Percentiles rank a stretch among this genome's conserved stretches.
phyloP scores from a whole-genome alignment of 2,329 filamentous ascomycete genomes.

The Didymellaceae sp. region DNA sequence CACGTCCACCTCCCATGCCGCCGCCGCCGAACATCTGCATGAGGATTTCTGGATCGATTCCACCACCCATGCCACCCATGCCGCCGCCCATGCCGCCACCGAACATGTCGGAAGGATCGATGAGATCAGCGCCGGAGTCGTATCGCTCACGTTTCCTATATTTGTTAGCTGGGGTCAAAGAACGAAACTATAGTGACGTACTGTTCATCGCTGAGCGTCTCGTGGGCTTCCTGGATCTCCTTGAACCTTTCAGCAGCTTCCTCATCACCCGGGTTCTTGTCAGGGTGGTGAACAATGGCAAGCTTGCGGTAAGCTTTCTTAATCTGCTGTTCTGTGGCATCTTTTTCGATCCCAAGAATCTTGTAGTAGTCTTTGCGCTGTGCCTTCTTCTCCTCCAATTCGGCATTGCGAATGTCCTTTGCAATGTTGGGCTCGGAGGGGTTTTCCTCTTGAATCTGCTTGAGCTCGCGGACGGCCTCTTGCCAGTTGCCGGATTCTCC shows the following conservation, averaged over 20 bases:
- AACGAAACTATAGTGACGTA: conserved; percentile 59
- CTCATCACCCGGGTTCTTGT: conserved; percentile 92
- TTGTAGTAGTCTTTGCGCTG: conserved; percentile 99
- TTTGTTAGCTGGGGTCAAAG: conserved; percentile 12
- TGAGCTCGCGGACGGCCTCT: conserved; percentile 86
- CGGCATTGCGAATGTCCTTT: conserved; percentile 86
- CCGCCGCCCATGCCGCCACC: conserved; percentile 66
- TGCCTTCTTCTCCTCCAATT: conserved; percentile 96
- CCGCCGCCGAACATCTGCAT: conserved; percentile 54
- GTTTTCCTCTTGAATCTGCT: conserved; percentile 81
- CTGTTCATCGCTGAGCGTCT: conserved; percentile 92
- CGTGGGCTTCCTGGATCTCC: conserved; percentile 96
- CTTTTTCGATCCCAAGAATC: conserved; percentile 87
- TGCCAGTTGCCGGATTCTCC: conserved; percentile 91
- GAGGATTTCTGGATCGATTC: conserved; percentile 44
- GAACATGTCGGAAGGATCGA: conserved; percentile 88
- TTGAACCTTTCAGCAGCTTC: conserved; percentile 92
- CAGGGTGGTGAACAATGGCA: conserved; percentile 92
- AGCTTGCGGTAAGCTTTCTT: conserved; percentile 97
- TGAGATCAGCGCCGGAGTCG: conserved; percentile 89
- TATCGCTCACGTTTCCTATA: conserved; percentile 83
- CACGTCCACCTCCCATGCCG: conserved; percentile 54
- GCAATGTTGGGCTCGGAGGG: conserved; percentile 80
- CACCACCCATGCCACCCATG: conserved; percentile 62
- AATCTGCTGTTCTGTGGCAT: conserved; percentile 81